Percentiles rank a stretch among this genome's conserved stretches.
phyloP scores from a whole-genome alignment of 73 alveolate genomes.

The Paramecium pentaurelia region DNA sequence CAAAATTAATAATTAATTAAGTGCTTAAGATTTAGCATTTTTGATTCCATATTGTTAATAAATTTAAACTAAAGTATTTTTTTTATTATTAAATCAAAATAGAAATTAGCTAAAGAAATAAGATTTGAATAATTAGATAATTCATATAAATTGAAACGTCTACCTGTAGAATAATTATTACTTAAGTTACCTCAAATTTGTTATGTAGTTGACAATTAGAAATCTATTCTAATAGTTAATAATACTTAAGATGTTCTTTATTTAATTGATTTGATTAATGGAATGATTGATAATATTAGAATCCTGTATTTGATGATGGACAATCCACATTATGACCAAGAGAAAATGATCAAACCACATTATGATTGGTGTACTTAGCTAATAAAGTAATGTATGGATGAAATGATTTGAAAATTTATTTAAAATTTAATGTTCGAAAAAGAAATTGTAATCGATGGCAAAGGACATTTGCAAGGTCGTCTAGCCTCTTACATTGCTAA shows the following conservation, averaged over 20 bases:
- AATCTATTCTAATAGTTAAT: not conserved
- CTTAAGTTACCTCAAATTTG: not conserved
- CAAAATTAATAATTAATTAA: not conserved
- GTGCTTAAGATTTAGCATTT: not conserved
- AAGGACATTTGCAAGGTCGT: slow-evolving; percentile 98
- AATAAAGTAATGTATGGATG: slow-evolving; percentile 4
- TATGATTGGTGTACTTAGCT: not conserved
- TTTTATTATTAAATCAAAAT: not conserved
- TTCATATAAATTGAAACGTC: not conserved
- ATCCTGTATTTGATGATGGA: not conserved
- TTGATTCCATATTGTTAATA: not conserved
- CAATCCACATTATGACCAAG: not conserved
- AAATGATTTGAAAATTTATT: slow-evolving; percentile 21
- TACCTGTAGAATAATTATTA: not conserved
- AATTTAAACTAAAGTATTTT: not conserved
- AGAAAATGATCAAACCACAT: slow-evolving; percentile 2
- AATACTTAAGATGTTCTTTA: not conserved
- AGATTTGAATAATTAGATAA: not conserved
- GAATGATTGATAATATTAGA: not conserved
- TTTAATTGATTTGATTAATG: not conserved
- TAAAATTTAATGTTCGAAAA: slow-evolving; percentile 84
- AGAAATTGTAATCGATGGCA: slow-evolving; percentile 95
- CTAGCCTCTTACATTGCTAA: slow-evolving; percentile 97
- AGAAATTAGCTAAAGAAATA: not conserved
- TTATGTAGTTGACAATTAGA: not conserved